Percentiles rank a stretch among this genome's conserved stretches.
Conservation (phyloP, 2,329 filamentous ascomycete genomes). For the Dichotomopilus funicola region DNA sequence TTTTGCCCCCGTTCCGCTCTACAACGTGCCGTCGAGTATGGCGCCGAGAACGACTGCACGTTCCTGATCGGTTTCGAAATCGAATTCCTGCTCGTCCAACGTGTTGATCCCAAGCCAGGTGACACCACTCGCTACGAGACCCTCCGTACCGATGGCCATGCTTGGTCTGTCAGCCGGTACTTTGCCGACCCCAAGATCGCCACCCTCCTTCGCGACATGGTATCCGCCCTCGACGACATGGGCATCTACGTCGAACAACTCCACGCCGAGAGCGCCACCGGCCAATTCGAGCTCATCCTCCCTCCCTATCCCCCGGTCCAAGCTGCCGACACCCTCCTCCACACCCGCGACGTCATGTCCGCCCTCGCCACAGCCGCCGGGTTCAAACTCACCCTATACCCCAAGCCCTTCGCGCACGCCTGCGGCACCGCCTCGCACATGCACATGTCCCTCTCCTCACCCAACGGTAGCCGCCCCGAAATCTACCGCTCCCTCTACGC, state of each 20-base stretch:
- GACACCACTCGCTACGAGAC: conserved; percentile 31
- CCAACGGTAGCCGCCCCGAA: conserved; percentile 26
- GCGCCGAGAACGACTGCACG: conserved; percentile 46
- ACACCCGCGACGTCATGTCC: conserved; percentile 62
- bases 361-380: conserved; percentile 56
- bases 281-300: conserved; percentile 74
- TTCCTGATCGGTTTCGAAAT: conserved; percentile 75
- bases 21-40: conserved; percentile 44
- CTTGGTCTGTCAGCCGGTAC: conserved; percentile 61
- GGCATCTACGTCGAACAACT: conserved; percentile 65
- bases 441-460: conserved; percentile 57
- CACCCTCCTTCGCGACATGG: conserved; percentile 59
- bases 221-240: conserved; percentile 50
- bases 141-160: conserved; percentile 57
- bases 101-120: conserved; percentile 28
- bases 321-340: conserved; percentile 66
- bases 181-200: conserved; percentile 52
- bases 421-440: conserved; percentile 63
- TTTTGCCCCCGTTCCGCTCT: conserved; percentile 63
- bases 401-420: conserved; percentile 54
- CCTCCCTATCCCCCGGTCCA: conserved; percentile 55
- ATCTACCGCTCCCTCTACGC: conserved; percentile 64
- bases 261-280: conserved; percentile 65
- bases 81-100: conserved; percentile 65
- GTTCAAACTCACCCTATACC: conserved; percentile 65